phyloP scores from a whole-genome alignment of 345 rosid species.

The Punica granatum region DNA sequence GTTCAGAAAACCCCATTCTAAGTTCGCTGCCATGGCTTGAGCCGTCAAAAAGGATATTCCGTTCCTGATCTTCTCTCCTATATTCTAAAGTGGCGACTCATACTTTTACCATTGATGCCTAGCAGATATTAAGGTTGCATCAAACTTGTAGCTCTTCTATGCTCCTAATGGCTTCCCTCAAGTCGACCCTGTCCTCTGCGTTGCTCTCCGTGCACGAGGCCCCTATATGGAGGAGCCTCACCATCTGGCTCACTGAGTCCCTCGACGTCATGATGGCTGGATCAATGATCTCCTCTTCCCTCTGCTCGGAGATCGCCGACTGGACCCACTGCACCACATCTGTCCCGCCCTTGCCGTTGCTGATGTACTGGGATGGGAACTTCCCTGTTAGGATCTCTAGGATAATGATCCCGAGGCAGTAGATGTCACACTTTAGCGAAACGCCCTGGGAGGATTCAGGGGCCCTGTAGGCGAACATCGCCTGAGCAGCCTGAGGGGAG shows the following conservation, averaged over 20 bases:
- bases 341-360: conserved; percentile 33
- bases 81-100: not conserved
- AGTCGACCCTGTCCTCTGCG: conserved; percentile 38
- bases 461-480: conserved; percentile 47
- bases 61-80: not conserved
- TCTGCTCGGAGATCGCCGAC: conserved; percentile 33
- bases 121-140: not conserved
- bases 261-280: conserved; percentile 37
- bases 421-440: conserved; percentile 63
- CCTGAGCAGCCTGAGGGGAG: conserved; percentile 21
- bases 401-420: conserved; percentile 59
- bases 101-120: not conserved
- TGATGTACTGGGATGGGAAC: conserved; percentile 52
- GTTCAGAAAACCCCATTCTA: not conserved
- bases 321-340: conserved; percentile 53
- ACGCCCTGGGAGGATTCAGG: conserved; percentile 44
- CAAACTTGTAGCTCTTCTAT: conserved; percentile 27
- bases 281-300: conserved; percentile 50
- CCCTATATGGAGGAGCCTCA: conserved; percentile 47
- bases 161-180: conserved; percentile 46
- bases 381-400: conserved; percentile 70
- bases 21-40: no score
- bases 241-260: conserved; percentile 28
- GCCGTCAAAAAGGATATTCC: not conserved
- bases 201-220: conserved; percentile 40